Evolutionary conservation across 352 stramenopile species (phyloP), one percentile per base, ranked within the genome.

Genomic region (Globisporangium yorkense): DNA sequence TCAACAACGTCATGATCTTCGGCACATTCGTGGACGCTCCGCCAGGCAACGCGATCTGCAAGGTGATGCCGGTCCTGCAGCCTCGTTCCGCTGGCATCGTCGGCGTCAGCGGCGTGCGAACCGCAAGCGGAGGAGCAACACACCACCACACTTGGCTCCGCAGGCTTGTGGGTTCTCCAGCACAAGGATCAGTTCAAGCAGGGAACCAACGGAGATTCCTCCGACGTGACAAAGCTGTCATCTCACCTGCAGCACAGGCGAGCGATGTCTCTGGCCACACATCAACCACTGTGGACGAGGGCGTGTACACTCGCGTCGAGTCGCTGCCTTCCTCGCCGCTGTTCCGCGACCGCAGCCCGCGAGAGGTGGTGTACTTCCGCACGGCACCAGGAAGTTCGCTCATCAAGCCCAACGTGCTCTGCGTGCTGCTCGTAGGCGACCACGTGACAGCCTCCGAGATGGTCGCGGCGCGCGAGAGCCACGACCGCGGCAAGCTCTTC

Each of bases 291-390:
- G 57, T 62, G 20, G 67, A 73, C 57, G 67, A 79, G 15, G 68
- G 68, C 24, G 67, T 80, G 65, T 68, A 69, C 43, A 83, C 74
- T 5, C 74, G 54, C n/a, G 65, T 90, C 24, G 74, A 90, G 41
- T 67, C 49, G 18, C 64, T 90, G 8, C 33, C 69, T 0, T 68
- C 67, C 43, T 87, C 82, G 13, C 70, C 76, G 3, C 58, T 87
- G 18, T 73, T 89, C 24, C 71, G 64, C 31, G 63, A 82, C 16
- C 70, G 70, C n/a, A 84, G 74, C 57, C 62, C 70, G n/a, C 77
- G 77, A 3, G 83, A 91, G 46, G 71, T 89, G 15, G 56, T 89
- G 2, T 92, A 76, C 53, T 92, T 92, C 37, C 75, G 80, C 1
- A 83, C 74, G 0, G 78, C 83, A 1, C 76, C 80, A 16, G 79